Conservation (phyloP, 495 filamentous ascomycete genomes). For the Xylaria longipes region DNA sequence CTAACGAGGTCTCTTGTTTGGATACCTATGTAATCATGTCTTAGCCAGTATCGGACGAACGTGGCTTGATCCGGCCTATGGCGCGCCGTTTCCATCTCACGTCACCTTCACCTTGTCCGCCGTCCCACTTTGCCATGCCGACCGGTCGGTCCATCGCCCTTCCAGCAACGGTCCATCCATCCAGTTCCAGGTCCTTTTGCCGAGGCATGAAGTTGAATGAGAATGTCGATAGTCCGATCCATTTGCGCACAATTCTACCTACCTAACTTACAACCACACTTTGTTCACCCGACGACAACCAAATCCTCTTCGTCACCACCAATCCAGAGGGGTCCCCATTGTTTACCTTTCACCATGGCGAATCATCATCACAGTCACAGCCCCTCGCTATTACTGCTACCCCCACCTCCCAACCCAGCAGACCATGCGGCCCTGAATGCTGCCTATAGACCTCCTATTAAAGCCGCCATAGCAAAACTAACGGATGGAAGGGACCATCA, state of each 20-base stretch:
- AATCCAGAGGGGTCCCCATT: neutral
- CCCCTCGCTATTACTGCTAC: conserved; percentile 64
- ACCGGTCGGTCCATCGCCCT: neutral
- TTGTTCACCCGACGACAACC: neutral
- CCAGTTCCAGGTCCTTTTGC: neutral
- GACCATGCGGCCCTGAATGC: conserved; percentile 54
- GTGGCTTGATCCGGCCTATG: neutral
- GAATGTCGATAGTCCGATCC: neutral
- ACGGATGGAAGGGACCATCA: conserved; percentile 33
- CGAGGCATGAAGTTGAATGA: conserved; percentile 11
- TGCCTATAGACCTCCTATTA: conserved; percentile 64
- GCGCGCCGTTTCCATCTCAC: conserved; percentile 10
- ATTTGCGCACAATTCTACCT: neutral
- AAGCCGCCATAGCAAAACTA: conserved; percentile 52
- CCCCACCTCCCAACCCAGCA: conserved; percentile 58
- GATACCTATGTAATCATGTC: neutral
- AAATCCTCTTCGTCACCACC: neutral
- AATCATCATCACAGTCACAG: conserved; percentile 56
- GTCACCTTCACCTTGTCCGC: neutral
- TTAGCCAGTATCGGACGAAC: neutral
- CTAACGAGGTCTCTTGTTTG: too few species aligned
- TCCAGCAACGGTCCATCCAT: neutral
- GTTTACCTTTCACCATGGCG: conserved; percentile 13
- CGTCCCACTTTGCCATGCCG: conserved; percentile 16
- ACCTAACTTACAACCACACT: neutral